A percentile compares a stretch with the other conserved stretches of the same genome.
phyloP scores from a whole-genome alignment of 2,329 filamentous ascomycete species.

The Sporothrix phasma region DNA sequence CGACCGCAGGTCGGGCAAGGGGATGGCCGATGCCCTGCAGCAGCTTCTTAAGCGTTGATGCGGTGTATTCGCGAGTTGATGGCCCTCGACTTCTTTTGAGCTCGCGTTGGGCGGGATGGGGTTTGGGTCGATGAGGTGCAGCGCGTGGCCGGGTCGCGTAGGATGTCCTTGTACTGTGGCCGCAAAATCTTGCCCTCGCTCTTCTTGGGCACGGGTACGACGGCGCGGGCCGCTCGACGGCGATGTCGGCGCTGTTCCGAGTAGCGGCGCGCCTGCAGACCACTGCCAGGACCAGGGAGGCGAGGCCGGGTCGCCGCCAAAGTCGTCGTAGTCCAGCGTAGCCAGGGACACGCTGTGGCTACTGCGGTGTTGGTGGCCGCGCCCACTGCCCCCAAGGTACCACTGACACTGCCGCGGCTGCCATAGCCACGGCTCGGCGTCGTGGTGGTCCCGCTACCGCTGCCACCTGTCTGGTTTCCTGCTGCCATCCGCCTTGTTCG shows the following conservation, averaged over 20 bases:
- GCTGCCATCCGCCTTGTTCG: constrained; percentile 46
- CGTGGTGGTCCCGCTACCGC: constrained; percentile 6
- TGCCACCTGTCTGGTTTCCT: constrained; percentile 10
- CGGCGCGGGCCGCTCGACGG: constrained; percentile 73
- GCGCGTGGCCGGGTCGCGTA: constrained; percentile 77
- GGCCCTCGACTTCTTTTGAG: constrained; percentile 73
- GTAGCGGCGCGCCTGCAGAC: constrained; percentile 44
- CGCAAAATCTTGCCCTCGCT: constrained; percentile 89
- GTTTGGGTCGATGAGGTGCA: constrained; percentile 88
- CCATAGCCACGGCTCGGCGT: not conserved
- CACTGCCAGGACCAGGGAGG: constrained; percentile 29
- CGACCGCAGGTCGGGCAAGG: constrained; percentile 70
- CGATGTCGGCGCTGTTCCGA: constrained; percentile 90
- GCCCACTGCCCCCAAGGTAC: not conserved
- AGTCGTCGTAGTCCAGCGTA: constrained; percentile 20
- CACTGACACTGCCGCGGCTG: not conserved
- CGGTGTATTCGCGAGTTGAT: constrained; percentile 80
- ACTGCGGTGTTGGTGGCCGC: not conserved
- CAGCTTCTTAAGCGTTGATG: constrained; percentile 97
- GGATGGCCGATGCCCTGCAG: constrained; percentile 85
- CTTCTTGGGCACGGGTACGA: constrained; percentile 84
- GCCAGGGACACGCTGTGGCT: constrained; percentile 21
- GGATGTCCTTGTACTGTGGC: constrained; percentile 94
- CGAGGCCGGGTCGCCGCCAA: constrained; percentile 25
- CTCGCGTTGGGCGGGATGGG: constrained; percentile 61